Evolutionary conservation across 768 basidiomycete genomes (phyloP).

Genomic region (Pulveroboletus sp.): DNA sequence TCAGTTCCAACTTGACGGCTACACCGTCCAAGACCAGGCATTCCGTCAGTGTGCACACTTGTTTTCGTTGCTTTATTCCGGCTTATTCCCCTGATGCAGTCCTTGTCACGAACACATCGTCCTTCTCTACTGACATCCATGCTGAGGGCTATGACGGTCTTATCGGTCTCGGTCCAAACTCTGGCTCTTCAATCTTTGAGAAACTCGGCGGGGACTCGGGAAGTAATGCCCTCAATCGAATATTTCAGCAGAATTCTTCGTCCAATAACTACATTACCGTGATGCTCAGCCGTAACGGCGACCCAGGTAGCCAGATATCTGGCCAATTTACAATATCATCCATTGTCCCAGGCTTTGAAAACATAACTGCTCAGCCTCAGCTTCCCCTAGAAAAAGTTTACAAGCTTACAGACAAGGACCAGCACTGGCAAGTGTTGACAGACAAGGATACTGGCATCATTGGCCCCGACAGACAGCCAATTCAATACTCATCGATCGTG

Average conservation of each 20-base stretch:
- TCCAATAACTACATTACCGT: constrained; percentile 63
- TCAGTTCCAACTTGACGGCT: constrained; percentile 49
- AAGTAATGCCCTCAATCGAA: constrained; percentile 57
- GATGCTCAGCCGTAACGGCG: constrained; percentile 56
- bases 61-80: not conserved
- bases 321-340: constrained; percentile 72
- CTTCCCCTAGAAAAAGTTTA: constrained; percentile 64
- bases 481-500: constrained; percentile 60
- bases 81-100: constrained; percentile 36
- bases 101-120: constrained; percentile 55
- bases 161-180: constrained; percentile 74
- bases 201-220: constrained; percentile 47
- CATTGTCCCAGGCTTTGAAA: constrained; percentile 55
- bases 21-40: constrained; percentile 58
- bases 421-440: constrained; percentile 76
- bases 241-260: constrained; percentile 57
- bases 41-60: constrained; percentile 44
- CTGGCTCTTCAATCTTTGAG: constrained; percentile 58
- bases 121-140: constrained; percentile 58
- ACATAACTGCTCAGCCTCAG: constrained; percentile 57
- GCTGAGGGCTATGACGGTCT: constrained; percentile 65
- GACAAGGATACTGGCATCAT: constrained; percentile 64
- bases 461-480: constrained; percentile 68
- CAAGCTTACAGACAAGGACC: constrained; percentile 55
- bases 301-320: constrained; percentile 42